Evolutionary conservation across 1,284 basidiomycete species (phyloP).

Genomic region (Cryptococcus sp.): DNA sequence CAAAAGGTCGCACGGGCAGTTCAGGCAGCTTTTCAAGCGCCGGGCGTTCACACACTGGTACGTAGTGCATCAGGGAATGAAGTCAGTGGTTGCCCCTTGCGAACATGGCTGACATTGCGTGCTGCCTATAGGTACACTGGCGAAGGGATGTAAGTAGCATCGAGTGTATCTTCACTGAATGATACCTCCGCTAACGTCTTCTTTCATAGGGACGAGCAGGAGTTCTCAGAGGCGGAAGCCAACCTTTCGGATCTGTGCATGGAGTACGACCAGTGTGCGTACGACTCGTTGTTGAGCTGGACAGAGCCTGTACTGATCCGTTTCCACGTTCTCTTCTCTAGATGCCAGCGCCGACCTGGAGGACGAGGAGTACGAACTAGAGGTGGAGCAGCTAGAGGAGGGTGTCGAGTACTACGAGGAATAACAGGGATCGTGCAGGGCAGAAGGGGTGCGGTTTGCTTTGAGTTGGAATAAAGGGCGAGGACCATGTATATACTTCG

Average conservation of each 20-base stretch:
- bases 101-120: neutral
- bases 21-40: conserved; percentile 63
- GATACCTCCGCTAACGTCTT: neutral
- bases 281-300: neutral
- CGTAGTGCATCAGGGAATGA: neutral
- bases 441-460: no score
- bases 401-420: conserved; percentile 17
- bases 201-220: conserved; percentile 63
- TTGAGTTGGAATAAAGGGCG: no score
- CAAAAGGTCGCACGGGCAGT: conserved; percentile 75
- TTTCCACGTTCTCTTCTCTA: neutral
- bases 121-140: conserved; percentile 60
- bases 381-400: conserved; percentile 8
- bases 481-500: no score
- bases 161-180: neutral
- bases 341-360: conserved; percentile 35
- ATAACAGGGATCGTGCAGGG: neutral
- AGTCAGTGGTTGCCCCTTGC: no score
- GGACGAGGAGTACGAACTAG: conserved; percentile 28
- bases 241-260: conserved; percentile 46
- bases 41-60: conserved; percentile 78
- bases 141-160: conserved; percentile 67
- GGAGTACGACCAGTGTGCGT: conserved; percentile 46
- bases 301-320: neutral
- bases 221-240: conserved; percentile 68